Conservation (phyloP, 2,329 filamentous ascomycete species). For the Clarireedia paspali region DNA sequence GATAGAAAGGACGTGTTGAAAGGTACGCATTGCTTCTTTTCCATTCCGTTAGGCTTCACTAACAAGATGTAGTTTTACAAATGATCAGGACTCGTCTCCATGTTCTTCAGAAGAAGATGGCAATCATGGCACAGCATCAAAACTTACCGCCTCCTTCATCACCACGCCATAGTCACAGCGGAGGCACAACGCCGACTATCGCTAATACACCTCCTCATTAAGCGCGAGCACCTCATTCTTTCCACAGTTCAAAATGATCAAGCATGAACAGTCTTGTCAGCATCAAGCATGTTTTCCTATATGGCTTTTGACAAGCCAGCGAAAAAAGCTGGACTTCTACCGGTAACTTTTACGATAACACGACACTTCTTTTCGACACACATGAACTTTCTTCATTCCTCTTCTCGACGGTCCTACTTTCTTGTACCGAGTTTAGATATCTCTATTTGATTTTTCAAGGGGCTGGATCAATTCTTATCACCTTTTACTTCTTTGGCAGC, state of each 20-base stretch:
- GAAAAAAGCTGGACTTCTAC: slow-evolving; percentile 2
- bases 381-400: slow-evolving; percentile 1
- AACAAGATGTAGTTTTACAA: slow-evolving; percentile 44
- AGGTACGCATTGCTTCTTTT: slow-evolving; percentile 42
- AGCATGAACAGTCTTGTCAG: too few relatives aligned
- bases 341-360: slow-evolving; percentile 1
- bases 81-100: slow-evolving; percentile 53
- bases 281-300: too few relatives aligned
- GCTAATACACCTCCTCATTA: slow-evolving; percentile 27
- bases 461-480: too few relatives aligned
- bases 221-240: not conserved
- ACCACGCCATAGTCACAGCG: slow-evolving; percentile 25
- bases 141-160: slow-evolving; percentile 21
- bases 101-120: slow-evolving; percentile 52
- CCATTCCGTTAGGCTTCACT: not conserved
- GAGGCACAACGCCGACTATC: slow-evolving; percentile 27
- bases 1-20: slow-evolving; percentile 67
- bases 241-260: too few relatives aligned
- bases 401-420: not conserved
- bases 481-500: too few relatives aligned
- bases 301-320: not conserved
- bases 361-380: not conserved
- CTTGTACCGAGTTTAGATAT: not conserved
- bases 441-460: too few relatives aligned
- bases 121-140: slow-evolving; percentile 46